phyloP scores from a whole-genome alignment of 2,329 filamentous ascomycete species.

The Colletotrichum sp. region DNA sequence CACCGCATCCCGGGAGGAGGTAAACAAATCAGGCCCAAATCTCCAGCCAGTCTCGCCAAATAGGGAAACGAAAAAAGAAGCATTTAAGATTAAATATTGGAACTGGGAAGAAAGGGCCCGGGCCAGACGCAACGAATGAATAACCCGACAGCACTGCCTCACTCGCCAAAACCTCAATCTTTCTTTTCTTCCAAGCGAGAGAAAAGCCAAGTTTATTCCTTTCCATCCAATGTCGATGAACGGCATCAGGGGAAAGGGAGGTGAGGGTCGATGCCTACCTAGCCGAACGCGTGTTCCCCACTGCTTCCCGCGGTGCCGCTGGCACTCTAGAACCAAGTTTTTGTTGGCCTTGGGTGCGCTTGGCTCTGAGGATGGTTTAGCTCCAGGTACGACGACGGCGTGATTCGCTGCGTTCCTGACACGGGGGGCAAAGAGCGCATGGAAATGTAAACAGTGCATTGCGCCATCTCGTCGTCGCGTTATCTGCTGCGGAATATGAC shows the following conservation, averaged over 20 bases:
- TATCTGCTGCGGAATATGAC: not conserved
- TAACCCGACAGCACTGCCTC: not conserved
- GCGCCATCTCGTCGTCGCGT: not conserved
- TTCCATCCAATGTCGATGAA: not conserved
- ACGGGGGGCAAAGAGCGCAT: not conserved
- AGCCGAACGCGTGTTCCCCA: not conserved
- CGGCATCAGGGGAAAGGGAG: not conserved
- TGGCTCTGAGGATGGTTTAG: not conserved
- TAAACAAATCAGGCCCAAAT: not conserved
- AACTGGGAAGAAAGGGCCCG: not conserved
- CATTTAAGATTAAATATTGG: not conserved
- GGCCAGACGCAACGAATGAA: not conserved
- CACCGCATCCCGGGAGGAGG: not conserved
- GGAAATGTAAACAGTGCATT: not conserved
- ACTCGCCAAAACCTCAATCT: not conserved
- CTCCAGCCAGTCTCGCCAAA: not conserved
- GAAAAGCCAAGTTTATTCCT: not conserved
- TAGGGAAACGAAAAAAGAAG: not conserved
- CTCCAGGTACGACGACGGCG: not conserved
- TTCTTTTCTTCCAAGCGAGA: not conserved
- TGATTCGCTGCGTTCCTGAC: slow-evolving; percentile 5
- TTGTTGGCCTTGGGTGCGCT: not conserved
- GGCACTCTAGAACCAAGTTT: not conserved
- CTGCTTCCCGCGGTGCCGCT: not conserved
- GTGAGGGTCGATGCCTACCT: not conserved